Evolutionary conservation across 441 rosid species (phyloP), one percentile per base, ranked within the genome.

Genomic region (Melastoma candidum): DNA sequence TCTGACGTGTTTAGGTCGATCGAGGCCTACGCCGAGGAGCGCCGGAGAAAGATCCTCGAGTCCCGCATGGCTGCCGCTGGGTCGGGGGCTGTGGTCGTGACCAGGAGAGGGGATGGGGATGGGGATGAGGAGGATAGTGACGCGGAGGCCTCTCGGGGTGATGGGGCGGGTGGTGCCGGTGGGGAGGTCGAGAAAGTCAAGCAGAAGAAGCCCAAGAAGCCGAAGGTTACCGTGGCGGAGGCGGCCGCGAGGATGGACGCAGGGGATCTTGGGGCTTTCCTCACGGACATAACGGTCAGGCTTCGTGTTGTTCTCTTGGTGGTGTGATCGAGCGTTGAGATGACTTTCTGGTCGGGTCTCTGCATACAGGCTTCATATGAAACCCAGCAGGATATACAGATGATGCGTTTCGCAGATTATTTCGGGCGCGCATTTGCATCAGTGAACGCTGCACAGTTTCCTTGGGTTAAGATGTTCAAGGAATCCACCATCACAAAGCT

Each of bases 391-490:
- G 48, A 44, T 22, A 11, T 55, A 17, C 58, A 55, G 49, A 29
- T 55, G 39, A 55, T 55, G 58, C 59, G 46, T 62, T 81, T 89
- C 59, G 90, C 95, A 8, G 87, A 90, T 78, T 89, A 76, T 58
- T 85, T 81, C 47, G 97, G 95, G 49, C 82, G 83, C 59, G 87
- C 89, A 43, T 79, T 88, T 55, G 72, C 85, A 0, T 70, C 64
- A 0, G 95, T 92, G 46, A 68, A 77, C 14, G 78, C 87, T 0
- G 77, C 85, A 0, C 90, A 82, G 48, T 92, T 88, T 46, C 95
- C 98, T 0, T 92, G 97, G 98, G 57, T 84, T 65, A 92, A 88
- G 68, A 63, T 74, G 65, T 79, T 88, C 70, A 77, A 74, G 74
- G 97, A 92, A 64, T 79, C 75, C 47, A 13, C 90, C 0, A 62